phyloP scores from a whole-genome alignment of 352 stramenopile genomes.

The Elongisporangium prolatum region DNA sequence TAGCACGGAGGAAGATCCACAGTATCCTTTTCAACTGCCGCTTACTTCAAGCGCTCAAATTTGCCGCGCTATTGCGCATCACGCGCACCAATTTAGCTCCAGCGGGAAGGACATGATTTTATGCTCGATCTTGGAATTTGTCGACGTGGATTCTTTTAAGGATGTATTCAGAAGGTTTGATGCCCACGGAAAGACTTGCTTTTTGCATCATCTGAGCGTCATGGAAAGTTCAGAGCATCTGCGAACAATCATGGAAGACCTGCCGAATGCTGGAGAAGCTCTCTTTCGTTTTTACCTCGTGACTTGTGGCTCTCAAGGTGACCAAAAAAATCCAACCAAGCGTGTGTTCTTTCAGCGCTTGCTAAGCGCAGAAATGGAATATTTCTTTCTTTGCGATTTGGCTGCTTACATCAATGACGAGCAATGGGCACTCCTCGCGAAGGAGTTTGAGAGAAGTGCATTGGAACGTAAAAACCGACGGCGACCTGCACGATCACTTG shows the following conservation, averaged over 20 bases:
- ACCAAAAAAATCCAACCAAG: constrained; percentile 21
- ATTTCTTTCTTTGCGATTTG: constrained; percentile 66
- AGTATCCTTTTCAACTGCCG: constrained; percentile 48
- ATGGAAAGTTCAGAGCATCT: constrained; percentile 48
- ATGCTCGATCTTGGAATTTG: constrained; percentile 53
- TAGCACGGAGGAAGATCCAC: constrained; percentile 24
- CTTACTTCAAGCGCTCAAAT: constrained; percentile 64
- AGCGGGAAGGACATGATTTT: constrained; percentile 77
- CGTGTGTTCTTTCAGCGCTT: constrained; percentile 57
- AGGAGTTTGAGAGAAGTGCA: constrained; percentile 57
- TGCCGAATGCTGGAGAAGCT: constrained; percentile 52
- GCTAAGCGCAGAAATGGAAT: constrained; percentile 56
- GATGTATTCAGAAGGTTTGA: constrained; percentile 69
- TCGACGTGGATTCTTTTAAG: constrained; percentile 63
- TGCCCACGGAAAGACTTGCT: constrained; percentile 44
- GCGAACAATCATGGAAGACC: constrained; percentile 39
- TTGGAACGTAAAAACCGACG: constrained; percentile 25
- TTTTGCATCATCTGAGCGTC: constrained; percentile 57
- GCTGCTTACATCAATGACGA: constrained; percentile 51
- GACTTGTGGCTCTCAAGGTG: constrained; percentile 26
- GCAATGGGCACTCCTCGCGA: constrained; percentile 58
- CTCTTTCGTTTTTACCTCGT: constrained; percentile 60
- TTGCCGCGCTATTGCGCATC: constrained; percentile 58
- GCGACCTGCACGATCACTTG: constrained; percentile 2
- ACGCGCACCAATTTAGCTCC: constrained; percentile 44